These are phyloP conservation scores for Fusarium beomiforme DNA, from an alignment of 2,329 filamentous ascomycete genomes.

Conservation along the genomic window DNA sequence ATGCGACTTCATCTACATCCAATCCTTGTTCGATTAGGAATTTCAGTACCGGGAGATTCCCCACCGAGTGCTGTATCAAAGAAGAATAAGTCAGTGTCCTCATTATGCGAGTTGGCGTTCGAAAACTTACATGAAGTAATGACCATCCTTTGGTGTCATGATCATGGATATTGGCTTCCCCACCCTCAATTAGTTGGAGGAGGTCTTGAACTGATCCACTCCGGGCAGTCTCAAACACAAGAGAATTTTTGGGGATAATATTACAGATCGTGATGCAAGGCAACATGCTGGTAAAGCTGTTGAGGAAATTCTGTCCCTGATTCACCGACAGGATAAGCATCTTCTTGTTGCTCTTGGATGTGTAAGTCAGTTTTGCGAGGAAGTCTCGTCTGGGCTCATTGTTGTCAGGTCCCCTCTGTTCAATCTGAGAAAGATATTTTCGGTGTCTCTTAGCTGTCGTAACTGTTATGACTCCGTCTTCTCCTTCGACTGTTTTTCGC, in stretches of 20 bases:
- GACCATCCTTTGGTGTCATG: not conserved
- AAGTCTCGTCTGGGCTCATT: accelerated
- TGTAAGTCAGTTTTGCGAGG: not conserved
- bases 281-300: accelerated
- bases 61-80: accelerated
- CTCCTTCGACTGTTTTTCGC: accelerated
- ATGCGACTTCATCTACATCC: not conserved
- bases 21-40: not conserved
- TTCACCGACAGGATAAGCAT: not conserved
- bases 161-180: not conserved
- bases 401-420: accelerated
- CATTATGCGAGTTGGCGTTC: accelerated
- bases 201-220: not conserved
- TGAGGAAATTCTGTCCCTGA: accelerated
- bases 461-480: accelerated
- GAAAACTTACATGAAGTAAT: not conserved
- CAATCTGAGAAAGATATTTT: accelerated
- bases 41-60: not conserved
- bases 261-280: not conserved
- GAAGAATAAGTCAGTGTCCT: accelerated
- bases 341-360: not conserved
- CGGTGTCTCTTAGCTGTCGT: not conserved
- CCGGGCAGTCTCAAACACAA: accelerated
- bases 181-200: accelerated
- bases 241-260: accelerated